These are phyloP conservation scores for Calocybe gangraenosa DNA, from an alignment of 768 basidiomycete genomes.

Conservation along the genomic window DNA sequence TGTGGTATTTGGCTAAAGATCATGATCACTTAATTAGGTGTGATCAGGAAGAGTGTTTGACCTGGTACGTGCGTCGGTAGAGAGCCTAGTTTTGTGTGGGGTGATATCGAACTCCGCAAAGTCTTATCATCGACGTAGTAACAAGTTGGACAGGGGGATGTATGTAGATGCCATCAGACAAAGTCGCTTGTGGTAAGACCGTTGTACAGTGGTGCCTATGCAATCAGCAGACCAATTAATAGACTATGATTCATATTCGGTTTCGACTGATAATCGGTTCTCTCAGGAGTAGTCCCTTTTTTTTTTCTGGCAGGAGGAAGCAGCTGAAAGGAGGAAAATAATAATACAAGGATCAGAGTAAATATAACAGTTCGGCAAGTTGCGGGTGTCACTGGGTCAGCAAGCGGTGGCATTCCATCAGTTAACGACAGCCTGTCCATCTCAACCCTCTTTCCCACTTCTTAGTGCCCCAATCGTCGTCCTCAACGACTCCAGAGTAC, in stretches of 20 bases:
- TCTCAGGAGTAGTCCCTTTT: neutral
- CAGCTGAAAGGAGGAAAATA: neutral
- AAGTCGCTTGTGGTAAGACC: conserved; percentile 9
- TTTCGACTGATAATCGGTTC: neutral
- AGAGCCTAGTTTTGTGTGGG: no score
- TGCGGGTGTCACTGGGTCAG: conserved; percentile 20
- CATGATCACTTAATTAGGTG: no score
- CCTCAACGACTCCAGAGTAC: conserved; percentile 17
- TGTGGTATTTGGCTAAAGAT: no score
- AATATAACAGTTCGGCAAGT: conserved; percentile 15
- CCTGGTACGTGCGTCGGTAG: no score
- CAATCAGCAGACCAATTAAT: neutral
- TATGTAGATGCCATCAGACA: conserved; percentile 15
- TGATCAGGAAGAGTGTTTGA: no score
- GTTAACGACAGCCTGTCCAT: conserved; percentile 19
- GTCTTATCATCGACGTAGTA: no score
- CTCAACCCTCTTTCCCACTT: conserved; percentile 23
- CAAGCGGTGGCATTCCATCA: conserved; percentile 23
- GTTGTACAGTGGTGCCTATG: neutral
- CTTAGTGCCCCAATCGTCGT: conserved; percentile 19
- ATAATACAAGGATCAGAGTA: conserved; percentile 12
- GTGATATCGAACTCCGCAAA: no score
- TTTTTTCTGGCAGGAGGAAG: no score
- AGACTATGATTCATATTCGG: neutral
- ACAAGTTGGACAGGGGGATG: neutral